Evolutionary conservation across 2,329 filamentous ascomycete genomes (phyloP).

Genomic region (Ophiostoma populinum): DNA sequence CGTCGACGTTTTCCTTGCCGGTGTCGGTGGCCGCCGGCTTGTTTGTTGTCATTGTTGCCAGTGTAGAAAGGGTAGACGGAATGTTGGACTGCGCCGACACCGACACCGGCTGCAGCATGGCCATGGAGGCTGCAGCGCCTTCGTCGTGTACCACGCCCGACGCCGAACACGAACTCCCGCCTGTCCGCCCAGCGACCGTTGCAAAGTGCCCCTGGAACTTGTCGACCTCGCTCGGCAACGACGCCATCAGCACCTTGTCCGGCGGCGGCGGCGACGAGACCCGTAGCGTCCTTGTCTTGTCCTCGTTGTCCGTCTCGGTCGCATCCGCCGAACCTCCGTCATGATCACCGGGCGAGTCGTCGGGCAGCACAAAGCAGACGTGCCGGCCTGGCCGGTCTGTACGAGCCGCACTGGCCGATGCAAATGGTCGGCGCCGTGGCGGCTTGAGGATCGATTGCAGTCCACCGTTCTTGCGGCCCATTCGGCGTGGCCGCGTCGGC

Average conservation of each 20-base stretch:
- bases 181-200: constrained; percentile 10
- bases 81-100: background rate
- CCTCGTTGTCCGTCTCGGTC: background rate
- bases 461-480: background rate
- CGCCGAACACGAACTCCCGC: constrained; percentile 33
- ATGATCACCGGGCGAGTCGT: too few species aligned
- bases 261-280: constrained; percentile 28
- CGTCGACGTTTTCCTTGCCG: constrained; percentile 4
- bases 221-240: constrained; percentile 20
- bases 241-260: constrained; percentile 14
- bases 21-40: constrained; percentile 3
- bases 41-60: too few species aligned
- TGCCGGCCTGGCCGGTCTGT: constrained; percentile 8
- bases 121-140: too few species aligned
- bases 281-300: too few species aligned
- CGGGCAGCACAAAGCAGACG: constrained; percentile 19
- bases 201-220: constrained; percentile 19
- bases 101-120: constrained; percentile 5
- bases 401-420: background rate
- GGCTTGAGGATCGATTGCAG: constrained; percentile 8
- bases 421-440: constrained; percentile 8
- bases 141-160: too few species aligned
- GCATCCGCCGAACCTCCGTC: too few species aligned
- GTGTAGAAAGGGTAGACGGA: constrained; percentile 3
- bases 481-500: constrained; percentile 18